phyloP scores from a whole-genome alignment of 2,329 filamentous ascomycete genomes.

The Stagonosporopsis rhizophila region DNA sequence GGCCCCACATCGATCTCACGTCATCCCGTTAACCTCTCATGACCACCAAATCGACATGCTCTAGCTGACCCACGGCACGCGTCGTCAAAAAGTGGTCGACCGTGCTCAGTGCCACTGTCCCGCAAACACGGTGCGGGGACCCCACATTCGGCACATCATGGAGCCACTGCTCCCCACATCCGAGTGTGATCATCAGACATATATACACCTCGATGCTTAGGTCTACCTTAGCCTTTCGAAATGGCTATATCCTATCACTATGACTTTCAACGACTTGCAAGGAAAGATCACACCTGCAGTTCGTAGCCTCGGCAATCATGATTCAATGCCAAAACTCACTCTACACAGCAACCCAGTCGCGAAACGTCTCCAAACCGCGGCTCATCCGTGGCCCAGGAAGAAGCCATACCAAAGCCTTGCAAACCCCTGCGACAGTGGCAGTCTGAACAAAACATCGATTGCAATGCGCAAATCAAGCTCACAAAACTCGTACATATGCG shows the following conservation, averaged over 20 bases:
- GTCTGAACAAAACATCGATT: slow-evolving; percentile 51
- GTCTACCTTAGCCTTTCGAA: neutral
- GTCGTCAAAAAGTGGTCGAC: neutral
- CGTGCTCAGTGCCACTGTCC: neutral
- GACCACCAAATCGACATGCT: neutral
- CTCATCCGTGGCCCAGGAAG: slow-evolving; percentile 48
- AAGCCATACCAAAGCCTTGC: slow-evolving; percentile 47
- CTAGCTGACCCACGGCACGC: neutral
- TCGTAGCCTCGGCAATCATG: slow-evolving; percentile 7
- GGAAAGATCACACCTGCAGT: slow-evolving; percentile 44
- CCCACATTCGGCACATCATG: slow-evolving; percentile 32
- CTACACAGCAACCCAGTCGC: slow-evolving; percentile 35
- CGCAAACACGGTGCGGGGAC: slow-evolving; percentile 25
- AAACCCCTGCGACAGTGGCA: slow-evolving; percentile 51
- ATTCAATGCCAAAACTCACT: neutral
- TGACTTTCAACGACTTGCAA: slow-evolving; percentile 44
- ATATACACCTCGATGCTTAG: neutral
- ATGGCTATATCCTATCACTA: slow-evolving; percentile 6
- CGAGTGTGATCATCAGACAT: neutral
- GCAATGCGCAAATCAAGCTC: slow-evolving; percentile 55
- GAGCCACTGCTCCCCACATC: slow-evolving; percentile 17
- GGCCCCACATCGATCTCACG: slow-evolving; percentile 5
- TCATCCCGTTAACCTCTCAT: neutral
- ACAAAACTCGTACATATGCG: slow-evolving; percentile 60
- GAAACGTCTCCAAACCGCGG: slow-evolving; percentile 52